Conservation (phyloP, 2,329 filamentous ascomycete genomes). For the Macroventuria anomochaeta region DNA sequence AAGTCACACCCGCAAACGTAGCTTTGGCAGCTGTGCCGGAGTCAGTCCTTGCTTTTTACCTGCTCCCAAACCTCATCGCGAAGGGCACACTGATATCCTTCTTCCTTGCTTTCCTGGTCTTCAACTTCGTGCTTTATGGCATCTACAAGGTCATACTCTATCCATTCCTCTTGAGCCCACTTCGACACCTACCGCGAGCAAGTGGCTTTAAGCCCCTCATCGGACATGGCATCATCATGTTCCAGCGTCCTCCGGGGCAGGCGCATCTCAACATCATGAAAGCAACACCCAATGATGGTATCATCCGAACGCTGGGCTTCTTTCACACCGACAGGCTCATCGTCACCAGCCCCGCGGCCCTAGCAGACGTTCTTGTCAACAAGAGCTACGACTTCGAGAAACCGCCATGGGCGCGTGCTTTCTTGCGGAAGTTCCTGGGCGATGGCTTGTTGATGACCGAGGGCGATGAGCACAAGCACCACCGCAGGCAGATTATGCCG, state of each 20-base stretch:
- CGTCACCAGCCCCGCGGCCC: conserved; percentile 48
- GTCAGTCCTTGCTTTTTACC: conserved; percentile 25
- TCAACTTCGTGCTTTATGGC: conserved; percentile 27
- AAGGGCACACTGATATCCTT: conserved; percentile 20
- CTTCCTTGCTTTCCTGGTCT: conserved; percentile 24
- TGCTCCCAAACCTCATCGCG: conserved; percentile 28
- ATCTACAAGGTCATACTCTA: conserved; percentile 40
- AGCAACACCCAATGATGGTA: conserved; percentile 49
- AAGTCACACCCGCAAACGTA: conserved; percentile 23
- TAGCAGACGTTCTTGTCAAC: conserved; percentile 61
- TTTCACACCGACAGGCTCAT: conserved; percentile 49
- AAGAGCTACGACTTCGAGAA: conserved; percentile 63
- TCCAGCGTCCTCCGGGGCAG: conserved; percentile 44
- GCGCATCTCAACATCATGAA: conserved; percentile 47
- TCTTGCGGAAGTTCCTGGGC: conserved; percentile 58
- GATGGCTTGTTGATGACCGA: conserved; percentile 60
- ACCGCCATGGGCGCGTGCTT: conserved; percentile 52
- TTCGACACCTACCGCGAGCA: conserved; percentile 49
- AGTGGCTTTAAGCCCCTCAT: conserved; percentile 42
- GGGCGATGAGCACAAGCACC: conserved; percentile 58
- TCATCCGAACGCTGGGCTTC: conserved; percentile 50
- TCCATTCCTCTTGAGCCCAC: conserved; percentile 49
- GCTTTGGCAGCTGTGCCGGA: conserved; percentile 28
- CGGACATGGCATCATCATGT: conserved; percentile 47
- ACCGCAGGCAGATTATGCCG: conserved; percentile 77